These are phyloP conservation scores for Zygosaccharomyces rouxii DNA, from an alignment of 805 yeast genomes.

Conservation along the genomic window DNA sequence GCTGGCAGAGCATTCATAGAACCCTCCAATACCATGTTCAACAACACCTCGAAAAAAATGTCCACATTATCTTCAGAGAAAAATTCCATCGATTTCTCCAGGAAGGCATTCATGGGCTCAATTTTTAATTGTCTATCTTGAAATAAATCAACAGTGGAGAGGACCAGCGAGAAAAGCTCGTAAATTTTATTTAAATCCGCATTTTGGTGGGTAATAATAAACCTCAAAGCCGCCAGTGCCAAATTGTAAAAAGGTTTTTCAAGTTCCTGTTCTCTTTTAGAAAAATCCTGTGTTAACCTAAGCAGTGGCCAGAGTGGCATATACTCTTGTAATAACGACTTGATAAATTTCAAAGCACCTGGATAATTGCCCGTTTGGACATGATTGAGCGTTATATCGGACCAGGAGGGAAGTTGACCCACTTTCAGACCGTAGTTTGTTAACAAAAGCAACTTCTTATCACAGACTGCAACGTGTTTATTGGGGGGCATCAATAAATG, in stretches of 20 bases:
- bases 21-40: slow-evolving; percentile 46
- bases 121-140: slow-evolving; percentile 1
- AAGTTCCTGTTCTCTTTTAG: slow-evolving; percentile 24
- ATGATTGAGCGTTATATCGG: slow-evolving; percentile 27
- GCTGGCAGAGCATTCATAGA: slow-evolving; percentile 56
- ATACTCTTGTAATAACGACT: slow-evolving; percentile 17
- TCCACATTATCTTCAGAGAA: slow-evolving; percentile 23
- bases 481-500: slow-evolving; percentile 28
- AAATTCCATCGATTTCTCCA: slow-evolving; percentile 20
- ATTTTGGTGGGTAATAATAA: slow-evolving; percentile 16
- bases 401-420: slow-evolving; percentile 33
- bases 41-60: slow-evolving; percentile 50
- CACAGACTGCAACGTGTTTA: slow-evolving; percentile 20
- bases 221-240: slow-evolving; percentile 29
- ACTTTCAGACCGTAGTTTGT: slow-evolving; percentile 28
- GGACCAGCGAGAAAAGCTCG: slow-evolving; percentile 12
- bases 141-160: slow-evolving; percentile 10
- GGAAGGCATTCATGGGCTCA: slow-evolving; percentile 5
- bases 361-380: slow-evolving; percentile 31
- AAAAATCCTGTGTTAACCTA: slow-evolving; percentile 12
- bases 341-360: slow-evolving; percentile 26
- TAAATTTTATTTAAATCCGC: slow-evolving; percentile 19
- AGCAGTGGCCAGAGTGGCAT: slow-evolving; percentile 20
- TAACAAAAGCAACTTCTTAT: slow-evolving; percentile 20
- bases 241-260: slow-evolving; percentile 30